A percentile compares a stretch with the other conserved stretches of the same genome.
These are phyloP conservation scores for Haplosporangium gracile DNA, from an alignment of 192 early-diverging fungal genomes.

Conservation along the genomic window DNA sequence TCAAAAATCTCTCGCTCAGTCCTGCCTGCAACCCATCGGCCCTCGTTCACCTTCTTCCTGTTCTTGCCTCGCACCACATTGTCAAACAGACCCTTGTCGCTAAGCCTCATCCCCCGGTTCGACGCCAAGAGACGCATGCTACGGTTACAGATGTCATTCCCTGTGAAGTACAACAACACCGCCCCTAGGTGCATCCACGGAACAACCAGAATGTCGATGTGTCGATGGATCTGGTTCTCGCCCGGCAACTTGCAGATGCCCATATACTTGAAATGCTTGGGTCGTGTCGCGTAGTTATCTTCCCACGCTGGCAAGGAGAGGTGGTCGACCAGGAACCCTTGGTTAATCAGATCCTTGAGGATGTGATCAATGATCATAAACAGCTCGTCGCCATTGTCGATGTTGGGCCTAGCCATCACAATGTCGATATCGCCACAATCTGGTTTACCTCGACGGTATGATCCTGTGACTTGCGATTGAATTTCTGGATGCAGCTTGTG, in stretches of 20 bases:
- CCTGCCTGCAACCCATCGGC: constrained; percentile 49
- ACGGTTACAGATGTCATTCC: constrained; percentile 61
- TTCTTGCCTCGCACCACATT: constrained; percentile 32
- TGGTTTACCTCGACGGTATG: constrained; percentile 52
- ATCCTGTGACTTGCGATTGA: constrained; percentile 45
- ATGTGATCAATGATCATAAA: constrained; percentile 42
- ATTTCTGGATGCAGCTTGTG: constrained; percentile 41
- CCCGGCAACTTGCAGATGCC: constrained; percentile 43
- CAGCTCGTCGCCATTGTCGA: constrained; percentile 42
- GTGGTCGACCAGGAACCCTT: constrained; percentile 48
- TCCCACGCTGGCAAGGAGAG: constrained; percentile 27
- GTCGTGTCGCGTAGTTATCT: constrained; percentile 8
- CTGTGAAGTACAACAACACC: constrained; percentile 48
- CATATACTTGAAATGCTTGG: constrained; percentile 57
- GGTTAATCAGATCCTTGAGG: constrained; percentile 19
- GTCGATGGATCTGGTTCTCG: constrained; percentile 24
- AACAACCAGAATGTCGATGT: constrained; percentile 54
- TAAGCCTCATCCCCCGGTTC: constrained; percentile 53
- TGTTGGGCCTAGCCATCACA: constrained; percentile 43
- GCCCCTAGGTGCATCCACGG: constrained; percentile 51
- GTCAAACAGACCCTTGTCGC: constrained; percentile 55
- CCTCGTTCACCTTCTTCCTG: constrained; percentile 38
- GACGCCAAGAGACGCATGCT: constrained; percentile 55
- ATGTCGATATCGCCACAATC: constrained; percentile 60
- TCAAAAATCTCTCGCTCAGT: constrained; percentile 55